Conservation (phyloP, 1,284 basidiomycete species). For the Rhodotorula sp. region DNA sequence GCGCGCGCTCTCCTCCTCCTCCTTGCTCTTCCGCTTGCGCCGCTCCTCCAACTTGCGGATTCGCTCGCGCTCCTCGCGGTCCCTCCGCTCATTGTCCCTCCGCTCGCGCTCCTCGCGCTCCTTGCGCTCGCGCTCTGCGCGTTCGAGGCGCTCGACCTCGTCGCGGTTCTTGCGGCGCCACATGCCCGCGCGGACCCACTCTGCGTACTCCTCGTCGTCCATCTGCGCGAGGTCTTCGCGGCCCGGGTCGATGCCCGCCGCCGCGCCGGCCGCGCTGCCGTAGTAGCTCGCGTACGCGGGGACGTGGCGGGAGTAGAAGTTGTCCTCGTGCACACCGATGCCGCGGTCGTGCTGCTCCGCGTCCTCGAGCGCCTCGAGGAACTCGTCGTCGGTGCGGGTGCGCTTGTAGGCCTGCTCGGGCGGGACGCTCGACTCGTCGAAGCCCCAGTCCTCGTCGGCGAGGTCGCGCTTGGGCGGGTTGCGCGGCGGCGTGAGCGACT, state of each 20-base stretch:
- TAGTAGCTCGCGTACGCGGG: conserved; percentile 26
- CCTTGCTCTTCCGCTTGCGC: conserved; percentile 46
- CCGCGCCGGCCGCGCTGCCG: conserved; percentile 24
- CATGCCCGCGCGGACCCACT: conserved; percentile 76
- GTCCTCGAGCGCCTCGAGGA: conserved; percentile 21
- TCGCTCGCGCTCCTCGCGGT: conserved; percentile 58
- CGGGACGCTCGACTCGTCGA: conserved; percentile 29
- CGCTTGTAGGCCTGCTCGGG: conserved; percentile 35
- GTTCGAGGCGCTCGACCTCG: conserved; percentile 62
- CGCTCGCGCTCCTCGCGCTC: conserved; percentile 19
- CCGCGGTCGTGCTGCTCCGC: conserved; percentile 20
- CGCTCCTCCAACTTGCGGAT: conserved; percentile 58
- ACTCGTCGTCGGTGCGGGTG: conserved; percentile 22
- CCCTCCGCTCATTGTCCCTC: conserved; percentile 55
- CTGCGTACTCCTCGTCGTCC: conserved; percentile 81
- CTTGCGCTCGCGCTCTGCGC: conserved; percentile 14
- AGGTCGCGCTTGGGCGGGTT: neutral
- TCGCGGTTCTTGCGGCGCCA: conserved; percentile 62
- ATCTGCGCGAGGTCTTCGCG: conserved; percentile 53
- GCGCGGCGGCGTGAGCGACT: conserved; percentile 37
- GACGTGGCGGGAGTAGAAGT: conserved; percentile 15
- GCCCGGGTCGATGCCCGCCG: conserved; percentile 14
- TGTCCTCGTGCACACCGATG: conserved; percentile 28
- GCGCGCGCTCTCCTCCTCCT: conserved; percentile 17
- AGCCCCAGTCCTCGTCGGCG: conserved; percentile 10